phyloP scores from a whole-genome alignment of 148 eudicot species.

The Beta vulgaris region DNA sequence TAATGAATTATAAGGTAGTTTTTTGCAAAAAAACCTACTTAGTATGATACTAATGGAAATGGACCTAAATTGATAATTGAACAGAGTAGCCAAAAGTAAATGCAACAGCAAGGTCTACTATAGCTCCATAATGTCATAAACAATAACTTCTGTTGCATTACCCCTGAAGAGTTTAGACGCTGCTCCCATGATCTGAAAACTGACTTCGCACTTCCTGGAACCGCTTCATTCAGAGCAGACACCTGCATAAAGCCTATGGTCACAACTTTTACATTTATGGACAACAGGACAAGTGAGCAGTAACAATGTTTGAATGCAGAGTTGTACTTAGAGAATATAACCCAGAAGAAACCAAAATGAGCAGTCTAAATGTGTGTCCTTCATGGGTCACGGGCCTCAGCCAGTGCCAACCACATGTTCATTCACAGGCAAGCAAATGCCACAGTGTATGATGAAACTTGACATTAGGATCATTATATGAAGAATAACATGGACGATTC shows the following conservation, averaged over 20 bases:
- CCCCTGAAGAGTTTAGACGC: conserved; percentile 74
- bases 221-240: conserved; percentile 88
- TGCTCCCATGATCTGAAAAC: conserved; percentile 95
- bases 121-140: neutral
- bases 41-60: too few species aligned
- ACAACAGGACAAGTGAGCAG: neutral
- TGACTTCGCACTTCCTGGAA: conserved; percentile 82
- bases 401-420: too few species aligned
- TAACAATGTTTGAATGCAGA: neutral
- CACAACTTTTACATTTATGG: neutral
- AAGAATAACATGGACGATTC: neutral
- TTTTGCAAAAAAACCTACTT: too few species aligned
- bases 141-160: conserved; percentile 21
- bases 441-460: neutral
- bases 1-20: too few species aligned
- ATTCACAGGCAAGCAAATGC: too few species aligned
- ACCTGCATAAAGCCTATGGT: conserved; percentile 46
- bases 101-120: neutral
- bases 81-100: neutral
- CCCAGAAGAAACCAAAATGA: neutral
- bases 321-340: neutral
- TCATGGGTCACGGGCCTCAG: neutral
- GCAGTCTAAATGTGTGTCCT: neutral
- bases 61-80: neutral
- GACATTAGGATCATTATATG: neutral